Conservation (phyloP, 2,329 filamentous ascomycete species). For the Tolypocladium amazonense region DNA sequence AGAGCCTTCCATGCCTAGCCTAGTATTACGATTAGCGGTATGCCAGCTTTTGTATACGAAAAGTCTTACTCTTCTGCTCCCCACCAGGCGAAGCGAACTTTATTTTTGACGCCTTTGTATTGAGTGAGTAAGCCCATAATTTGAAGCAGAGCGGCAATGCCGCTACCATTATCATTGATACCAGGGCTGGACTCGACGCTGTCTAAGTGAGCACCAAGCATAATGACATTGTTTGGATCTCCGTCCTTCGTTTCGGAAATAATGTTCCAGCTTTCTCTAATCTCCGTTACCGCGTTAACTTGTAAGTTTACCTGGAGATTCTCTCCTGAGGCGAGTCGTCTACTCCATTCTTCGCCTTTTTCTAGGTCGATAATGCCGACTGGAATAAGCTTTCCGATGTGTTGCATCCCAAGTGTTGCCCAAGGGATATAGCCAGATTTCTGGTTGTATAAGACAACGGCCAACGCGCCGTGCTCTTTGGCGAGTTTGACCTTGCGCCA, state of each 20-base stretch:
- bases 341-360: conserved; percentile 20
- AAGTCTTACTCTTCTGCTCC: conserved; percentile 23
- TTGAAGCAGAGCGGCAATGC: conserved; percentile 23
- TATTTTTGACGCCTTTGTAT: conserved; percentile 25
- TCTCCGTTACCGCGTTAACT: conserved; percentile 21
- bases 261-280: conserved; percentile 24
- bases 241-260: conserved; percentile 29
- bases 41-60: not conserved
- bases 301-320: conserved; percentile 16
- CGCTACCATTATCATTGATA: conserved; percentile 28
- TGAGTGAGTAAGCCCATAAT: conserved; percentile 21
- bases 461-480: conserved; percentile 26
- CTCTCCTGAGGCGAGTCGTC: conserved; percentile 18
- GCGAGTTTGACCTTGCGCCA: conserved; percentile 31
- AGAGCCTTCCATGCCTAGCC: conserved; percentile 31
- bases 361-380: conserved; percentile 22
- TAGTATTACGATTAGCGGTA: conserved; percentile 1
- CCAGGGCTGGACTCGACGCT: conserved; percentile 25
- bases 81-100: conserved; percentile 29
- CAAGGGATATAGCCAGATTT: conserved; percentile 27
- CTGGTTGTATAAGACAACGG: conserved; percentile 52
- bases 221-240: conserved; percentile 26
- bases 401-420: conserved; percentile 38
- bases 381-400: conserved; percentile 20
- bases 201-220: conserved; percentile 30